Base-by-base conservation (phyloP, 352 stramenopile genomes). In the Globisporangium radiosum region DNA sequence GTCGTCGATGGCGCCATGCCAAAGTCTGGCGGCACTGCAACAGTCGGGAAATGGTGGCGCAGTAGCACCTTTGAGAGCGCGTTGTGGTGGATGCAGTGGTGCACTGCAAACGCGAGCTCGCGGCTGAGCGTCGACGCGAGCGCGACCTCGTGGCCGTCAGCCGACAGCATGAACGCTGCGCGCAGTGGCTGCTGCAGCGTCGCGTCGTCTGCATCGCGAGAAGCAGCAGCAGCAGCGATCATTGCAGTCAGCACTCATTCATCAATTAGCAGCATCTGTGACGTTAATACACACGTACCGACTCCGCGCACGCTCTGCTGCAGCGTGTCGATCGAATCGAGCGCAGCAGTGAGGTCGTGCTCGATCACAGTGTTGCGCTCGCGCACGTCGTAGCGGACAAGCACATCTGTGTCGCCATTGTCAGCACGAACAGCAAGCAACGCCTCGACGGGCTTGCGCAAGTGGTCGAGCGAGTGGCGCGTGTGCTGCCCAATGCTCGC, bases 81-180 rank as follows among this genome's bases (percentile, higher is more conserved):
- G 63, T 92, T 92, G 69, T 94, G 85, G 70, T 94, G 85, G 65
- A 94, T 94, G 60, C 72, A 88, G 63, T 94, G 85, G 64, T 94
- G 85, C 54, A 90, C 81, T 0, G 82, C 83, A 52, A 94, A 94
- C n/a, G 79, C 81, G 43, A 94, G 49, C 56, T 94, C 85, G 38
- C 85, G 81, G 47, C 70, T 80, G 15, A 92, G 72, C 1, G 81
- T 91, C 54, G 81, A 92, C 55, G 73, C 63, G 52, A 94, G 87
- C 43, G 71, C 69, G 40, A 88, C 77, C 63, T 94, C 77, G 14
- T 69, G 63, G 53, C 85, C 81, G 56, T 91, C 77, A 2, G 77
- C 69, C 4, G 85, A 87, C 17, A 94, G 72, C 82, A 92, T 92
- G 68, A 94, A 94, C 17, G 69, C 76, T 11, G 75, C 82, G 6